phyloP scores from a whole-genome alignment of 108 stramenopile species.

The Pseudonitzschia pungens region DNA sequence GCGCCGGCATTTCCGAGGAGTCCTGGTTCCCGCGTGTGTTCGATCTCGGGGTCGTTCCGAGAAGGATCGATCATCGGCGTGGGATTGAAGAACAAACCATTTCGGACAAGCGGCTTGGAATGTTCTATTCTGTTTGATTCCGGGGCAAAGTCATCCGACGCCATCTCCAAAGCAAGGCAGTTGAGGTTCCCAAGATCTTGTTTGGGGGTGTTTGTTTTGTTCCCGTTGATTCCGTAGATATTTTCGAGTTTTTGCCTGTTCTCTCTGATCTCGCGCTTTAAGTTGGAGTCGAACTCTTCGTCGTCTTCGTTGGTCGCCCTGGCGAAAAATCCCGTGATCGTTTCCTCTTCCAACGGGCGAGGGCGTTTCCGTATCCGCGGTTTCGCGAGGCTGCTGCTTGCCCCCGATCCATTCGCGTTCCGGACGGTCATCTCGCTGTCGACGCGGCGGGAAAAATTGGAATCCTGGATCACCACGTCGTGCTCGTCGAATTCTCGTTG shows the following conservation, averaged over 20 bases:
- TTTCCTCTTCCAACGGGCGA: slow-evolving; percentile 59
- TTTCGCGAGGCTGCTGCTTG: background rate
- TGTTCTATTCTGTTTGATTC: slow-evolving; percentile 27
- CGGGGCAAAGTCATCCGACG: slow-evolving; percentile 37
- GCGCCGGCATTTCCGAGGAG: background rate
- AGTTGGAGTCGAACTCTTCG: slow-evolving; percentile 70
- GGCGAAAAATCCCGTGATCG: slow-evolving; percentile 71
- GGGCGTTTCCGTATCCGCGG: slow-evolving; percentile 33
- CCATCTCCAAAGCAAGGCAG: slow-evolving; percentile 36
- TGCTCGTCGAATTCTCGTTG: slow-evolving; percentile 33
- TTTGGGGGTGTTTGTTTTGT: background rate
- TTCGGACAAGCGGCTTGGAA: slow-evolving; percentile 23
- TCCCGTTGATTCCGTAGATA: slow-evolving; percentile 8
- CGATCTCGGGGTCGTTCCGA: background rate
- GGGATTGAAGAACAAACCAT: slow-evolving; percentile 49
- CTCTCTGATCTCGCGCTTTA: slow-evolving; percentile 51
- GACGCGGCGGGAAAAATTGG: background rate
- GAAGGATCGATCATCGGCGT: slow-evolving; percentile 14
- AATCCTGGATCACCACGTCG: slow-evolving; percentile 6
- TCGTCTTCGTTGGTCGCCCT: slow-evolving; percentile 84
- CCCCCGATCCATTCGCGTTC: background rate
- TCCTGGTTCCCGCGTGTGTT: background rate
- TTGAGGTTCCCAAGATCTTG: background rate
- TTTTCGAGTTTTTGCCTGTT: slow-evolving; percentile 38
- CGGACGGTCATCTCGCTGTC: background rate